Evolutionary conservation across 176 grass and related monocot species (phyloP).

Genomic region (Avena atlantica): DNA sequence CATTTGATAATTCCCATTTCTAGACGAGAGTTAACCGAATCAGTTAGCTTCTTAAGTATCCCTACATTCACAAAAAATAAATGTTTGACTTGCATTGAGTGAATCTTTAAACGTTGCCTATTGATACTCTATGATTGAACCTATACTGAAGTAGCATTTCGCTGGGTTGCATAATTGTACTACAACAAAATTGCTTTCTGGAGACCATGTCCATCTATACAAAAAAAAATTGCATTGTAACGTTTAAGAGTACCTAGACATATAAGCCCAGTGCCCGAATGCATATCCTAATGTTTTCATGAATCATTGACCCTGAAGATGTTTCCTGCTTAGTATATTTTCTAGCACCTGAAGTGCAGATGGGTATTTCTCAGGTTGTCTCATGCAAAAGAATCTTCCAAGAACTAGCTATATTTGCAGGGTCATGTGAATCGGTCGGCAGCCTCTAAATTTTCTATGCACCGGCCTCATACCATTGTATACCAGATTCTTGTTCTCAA

Average conservation of each 20-base stretch:
- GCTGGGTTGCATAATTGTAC: background rate
- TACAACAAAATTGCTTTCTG: background rate
- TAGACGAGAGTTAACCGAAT: background rate
- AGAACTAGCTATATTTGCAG: constrained; percentile 46
- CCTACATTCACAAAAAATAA: background rate
- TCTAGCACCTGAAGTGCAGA: background rate
- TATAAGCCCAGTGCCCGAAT: background rate
- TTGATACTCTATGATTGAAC: background rate
- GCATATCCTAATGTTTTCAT: background rate
- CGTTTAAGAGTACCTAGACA: background rate
- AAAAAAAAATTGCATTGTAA: no score
- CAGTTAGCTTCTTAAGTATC: background rate
- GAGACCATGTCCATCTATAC: no score
- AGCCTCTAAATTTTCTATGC: constrained; percentile 10
- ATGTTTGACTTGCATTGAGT: background rate
- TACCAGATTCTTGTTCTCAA: background rate
- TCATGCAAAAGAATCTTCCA: constrained; percentile 40
- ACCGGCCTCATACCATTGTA: background rate
- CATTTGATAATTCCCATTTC: background rate
- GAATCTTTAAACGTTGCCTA: background rate
- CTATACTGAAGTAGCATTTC: background rate
- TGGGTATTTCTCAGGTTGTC: background rate
- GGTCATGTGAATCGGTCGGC: constrained; percentile 27
- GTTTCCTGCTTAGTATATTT: background rate
- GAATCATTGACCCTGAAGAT: constrained; percentile 9